A percentile compares a stretch with the other conserved stretches of the same genome.
Conservation (phyloP, 495 filamentous ascomycete genomes). For the Hypomontagnella submonticulosa region DNA sequence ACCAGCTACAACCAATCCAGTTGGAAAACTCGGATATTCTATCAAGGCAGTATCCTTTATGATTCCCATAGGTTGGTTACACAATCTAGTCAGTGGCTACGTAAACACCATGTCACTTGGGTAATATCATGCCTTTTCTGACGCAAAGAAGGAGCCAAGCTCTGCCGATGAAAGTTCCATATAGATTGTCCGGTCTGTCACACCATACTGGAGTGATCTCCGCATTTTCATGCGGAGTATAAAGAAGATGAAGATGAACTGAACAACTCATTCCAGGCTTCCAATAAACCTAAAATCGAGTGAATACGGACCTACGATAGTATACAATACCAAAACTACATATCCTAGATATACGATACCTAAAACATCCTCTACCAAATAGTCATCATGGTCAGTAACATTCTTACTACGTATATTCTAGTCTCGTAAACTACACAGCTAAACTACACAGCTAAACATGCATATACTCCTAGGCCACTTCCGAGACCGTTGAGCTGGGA, state of each 20-base stretch:
- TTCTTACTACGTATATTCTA: neutral
- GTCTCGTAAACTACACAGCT: neutral
- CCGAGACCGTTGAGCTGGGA: slow-evolving; percentile 61
- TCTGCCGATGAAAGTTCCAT: neutral
- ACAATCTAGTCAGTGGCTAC: slow-evolving; percentile 30
- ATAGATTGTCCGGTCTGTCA: slow-evolving; percentile 25
- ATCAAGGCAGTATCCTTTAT: neutral
- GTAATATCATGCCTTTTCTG: slow-evolving; percentile 14
- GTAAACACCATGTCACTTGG: slow-evolving; percentile 36
- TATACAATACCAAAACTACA: neutral
- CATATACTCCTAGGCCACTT: slow-evolving; percentile 58
- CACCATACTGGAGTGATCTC: slow-evolving; percentile 34
- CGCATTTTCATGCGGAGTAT: slow-evolving; percentile 20
- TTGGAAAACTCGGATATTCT: slow-evolving; percentile 3
- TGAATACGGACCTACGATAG: slow-evolving; percentile 2
- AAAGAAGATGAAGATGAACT: slow-evolving; percentile 15
- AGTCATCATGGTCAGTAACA: slow-evolving; percentile 41
- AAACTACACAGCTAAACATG: slow-evolving; percentile 1
- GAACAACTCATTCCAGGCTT: slow-evolving; percentile 12
- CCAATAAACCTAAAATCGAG: neutral
- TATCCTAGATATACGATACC: neutral
- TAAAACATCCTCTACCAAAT: neutral
- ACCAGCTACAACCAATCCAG: slow-evolving; percentile 10
- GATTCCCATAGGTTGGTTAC: slow-evolving; percentile 20
- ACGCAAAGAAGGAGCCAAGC: slow-evolving; percentile 20